phyloP scores from a whole-genome alignment of 306 rosid genomes.

The Leucaena leucocephala region DNA sequence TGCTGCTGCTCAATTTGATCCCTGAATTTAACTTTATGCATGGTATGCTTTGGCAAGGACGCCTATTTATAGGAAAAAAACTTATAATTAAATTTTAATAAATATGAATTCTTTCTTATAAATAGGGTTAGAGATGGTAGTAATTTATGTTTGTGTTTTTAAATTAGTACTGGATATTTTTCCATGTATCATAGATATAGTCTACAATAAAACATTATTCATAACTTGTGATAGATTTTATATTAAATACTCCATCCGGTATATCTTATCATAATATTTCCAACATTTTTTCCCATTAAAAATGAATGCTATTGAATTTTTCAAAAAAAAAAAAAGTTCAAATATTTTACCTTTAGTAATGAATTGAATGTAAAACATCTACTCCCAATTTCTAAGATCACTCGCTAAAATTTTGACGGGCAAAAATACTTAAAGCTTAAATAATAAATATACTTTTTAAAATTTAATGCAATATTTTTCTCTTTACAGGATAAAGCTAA shows the following conservation, averaged over 20 bases:
- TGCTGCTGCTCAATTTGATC: neutral
- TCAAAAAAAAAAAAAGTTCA: neutral
- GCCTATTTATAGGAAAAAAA: too few species aligned
- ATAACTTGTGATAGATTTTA: neutral
- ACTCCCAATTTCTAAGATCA: neutral
- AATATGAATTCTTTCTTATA: too few species aligned
- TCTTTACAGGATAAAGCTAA: too few species aligned
- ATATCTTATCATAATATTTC: neutral
- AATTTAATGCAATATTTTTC: too few species aligned
- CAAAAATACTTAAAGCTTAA: neutral
- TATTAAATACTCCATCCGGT: neutral
- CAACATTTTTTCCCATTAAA: neutral
- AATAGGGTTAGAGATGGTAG: too few species aligned
- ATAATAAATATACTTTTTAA: too few species aligned
- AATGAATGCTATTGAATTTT: too few species aligned
- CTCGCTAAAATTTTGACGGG: neutral
- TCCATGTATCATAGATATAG: too few species aligned
- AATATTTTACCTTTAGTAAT: neutral
- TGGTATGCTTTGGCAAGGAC: too few species aligned
- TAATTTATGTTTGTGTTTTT: too few species aligned
- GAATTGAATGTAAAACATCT: neutral
- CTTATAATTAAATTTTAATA: too few species aligned
- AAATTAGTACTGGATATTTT: too few species aligned
- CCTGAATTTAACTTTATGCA: neutral
- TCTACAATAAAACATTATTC: neutral